Percentiles rank a stretch among this genome's conserved stretches.
phyloP scores from a whole-genome alignment of 1,284 basidiomycete genomes.

The Tranzscheliella williamsii region DNA sequence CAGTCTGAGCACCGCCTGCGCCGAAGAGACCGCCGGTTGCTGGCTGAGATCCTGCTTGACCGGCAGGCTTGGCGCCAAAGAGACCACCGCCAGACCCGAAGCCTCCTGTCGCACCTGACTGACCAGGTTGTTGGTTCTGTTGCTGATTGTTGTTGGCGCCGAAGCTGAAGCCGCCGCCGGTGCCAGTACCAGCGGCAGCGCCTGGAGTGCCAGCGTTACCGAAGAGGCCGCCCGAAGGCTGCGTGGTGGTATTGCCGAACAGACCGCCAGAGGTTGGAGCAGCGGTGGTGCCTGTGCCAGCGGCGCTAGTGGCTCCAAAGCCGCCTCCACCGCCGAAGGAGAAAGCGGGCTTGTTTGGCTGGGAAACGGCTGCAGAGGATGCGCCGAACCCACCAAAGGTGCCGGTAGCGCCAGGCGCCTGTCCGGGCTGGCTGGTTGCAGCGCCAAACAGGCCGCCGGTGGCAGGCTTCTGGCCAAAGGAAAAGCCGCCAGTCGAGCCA shows the following conservation, averaged over 20 bases:
- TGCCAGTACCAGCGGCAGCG: constrained; percentile 10
- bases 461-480: constrained; percentile 45
- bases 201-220: constrained; percentile 16
- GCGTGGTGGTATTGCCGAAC: constrained; percentile 59
- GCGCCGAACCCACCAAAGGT: constrained; percentile 53
- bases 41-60: constrained; percentile 38
- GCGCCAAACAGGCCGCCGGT: constrained; percentile 66
- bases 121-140: constrained; percentile 24
- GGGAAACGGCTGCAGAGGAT: constrained; percentile 16
- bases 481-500: constrained; percentile 27
- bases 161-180: constrained; percentile 41
- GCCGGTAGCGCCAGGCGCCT: constrained; percentile 36
- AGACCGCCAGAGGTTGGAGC: constrained; percentile 61
- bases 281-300: constrained; percentile 27
- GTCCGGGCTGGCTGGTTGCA: constrained; percentile 33
- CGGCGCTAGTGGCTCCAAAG: constrained; percentile 32
- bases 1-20: constrained; percentile 17
- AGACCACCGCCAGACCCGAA: constrained; percentile 43
- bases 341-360: constrained; percentile 52
- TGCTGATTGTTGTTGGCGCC: constrained; percentile 33
- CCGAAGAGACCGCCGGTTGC: constrained; percentile 61
- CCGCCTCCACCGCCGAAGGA: constrained; percentile 45
- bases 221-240: constrained; percentile 44
- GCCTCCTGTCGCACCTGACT: constrained; percentile 32
- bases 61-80: constrained; percentile 55